Evolutionary conservation across 345 rosid genomes (phyloP), one percentile per base, ranked within the genome.

Genomic region (Citrus reticulata): DNA sequence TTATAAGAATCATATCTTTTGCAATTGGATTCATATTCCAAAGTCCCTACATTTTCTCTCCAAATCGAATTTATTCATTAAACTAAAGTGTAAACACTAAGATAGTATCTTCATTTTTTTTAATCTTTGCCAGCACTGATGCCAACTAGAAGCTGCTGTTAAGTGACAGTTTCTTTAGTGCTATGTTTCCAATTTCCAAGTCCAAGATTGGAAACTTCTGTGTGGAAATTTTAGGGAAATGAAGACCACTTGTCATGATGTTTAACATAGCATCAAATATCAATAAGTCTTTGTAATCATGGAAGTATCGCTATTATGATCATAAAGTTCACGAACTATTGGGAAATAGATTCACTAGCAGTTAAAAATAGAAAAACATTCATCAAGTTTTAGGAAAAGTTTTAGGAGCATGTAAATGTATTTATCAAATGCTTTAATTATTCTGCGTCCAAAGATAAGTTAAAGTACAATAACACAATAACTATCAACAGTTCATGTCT

Each of bases 1-100:
- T 54, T 54, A 17, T 9, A 25, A 25, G 70, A 49, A 78, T 73
- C 76, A 59, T 68, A 86, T 80, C 81, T 71, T 68, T 8, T 39
- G 25, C 34, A 65, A 34, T 60, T 60, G 70, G 82, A 82, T 76
- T 77, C 57, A 64, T 61, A 60, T 66, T 32, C 62, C 68, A n/a
- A 2, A 9, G 65, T 32, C 70, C 77, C 75, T 2, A 64, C 46
- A 27, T 55, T 32, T 40, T 37, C 11, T 42, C 27, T 51, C 51
- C 16, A 61, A 58, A 40, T 29, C 35, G 51, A 37, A 17, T 32
- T 54, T 42, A 61, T 11, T 71, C 51, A 34, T 69, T 59, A 40
- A 60, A 61, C 49, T 30, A 13, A 20, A 22, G 49, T 22, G 11
- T 8, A 55, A 37, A 6, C 7, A 0, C 51, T 13, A 46, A 46